These are phyloP conservation scores for Saussurea involucrata DNA, from an alignment of 129 eudicot species.

Conservation along the genomic window DNA sequence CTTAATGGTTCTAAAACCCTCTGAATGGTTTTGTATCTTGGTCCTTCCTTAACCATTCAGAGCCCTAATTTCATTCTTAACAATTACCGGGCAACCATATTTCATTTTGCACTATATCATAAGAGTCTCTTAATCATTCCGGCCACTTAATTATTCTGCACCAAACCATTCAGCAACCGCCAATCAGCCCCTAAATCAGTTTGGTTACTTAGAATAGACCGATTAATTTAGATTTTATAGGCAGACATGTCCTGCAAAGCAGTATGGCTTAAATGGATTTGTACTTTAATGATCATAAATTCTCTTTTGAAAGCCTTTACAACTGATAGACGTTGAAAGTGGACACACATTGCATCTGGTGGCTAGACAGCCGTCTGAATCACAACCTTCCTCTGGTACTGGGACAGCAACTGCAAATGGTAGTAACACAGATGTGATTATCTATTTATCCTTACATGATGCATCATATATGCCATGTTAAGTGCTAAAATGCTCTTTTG, in stretches of 20 bases:
- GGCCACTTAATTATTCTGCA: too few relatives aligned
- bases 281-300: background rate
- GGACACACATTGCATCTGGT: conserved; percentile 92
- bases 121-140: too few relatives aligned
- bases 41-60: too few relatives aligned
- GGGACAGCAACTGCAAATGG: conserved; percentile 38
- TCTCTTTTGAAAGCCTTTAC: conserved; percentile 34
- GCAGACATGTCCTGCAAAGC: background rate
- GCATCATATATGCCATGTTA: background rate
- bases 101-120: too few relatives aligned
- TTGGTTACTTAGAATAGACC: background rate
- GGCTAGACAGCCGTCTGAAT: conserved; percentile 74
- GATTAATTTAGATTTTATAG: background rate
- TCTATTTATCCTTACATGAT: background rate
- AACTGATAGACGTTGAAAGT: conserved; percentile 61
- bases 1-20: too few relatives aligned
- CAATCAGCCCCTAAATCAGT: too few relatives aligned
- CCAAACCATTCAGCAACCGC: too few relatives aligned
- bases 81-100: too few relatives aligned
- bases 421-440: conserved; percentile 44
- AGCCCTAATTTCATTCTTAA: too few relatives aligned
- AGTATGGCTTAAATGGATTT: background rate
- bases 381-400: conserved; percentile 57
- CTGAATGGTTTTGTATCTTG: too few relatives aligned
- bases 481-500: background rate